Percentiles rank a stretch among this genome's conserved stretches.
phyloP scores from a whole-genome alignment of 192 early-diverging fungal species.

The Allomyces macrogynus region DNA sequence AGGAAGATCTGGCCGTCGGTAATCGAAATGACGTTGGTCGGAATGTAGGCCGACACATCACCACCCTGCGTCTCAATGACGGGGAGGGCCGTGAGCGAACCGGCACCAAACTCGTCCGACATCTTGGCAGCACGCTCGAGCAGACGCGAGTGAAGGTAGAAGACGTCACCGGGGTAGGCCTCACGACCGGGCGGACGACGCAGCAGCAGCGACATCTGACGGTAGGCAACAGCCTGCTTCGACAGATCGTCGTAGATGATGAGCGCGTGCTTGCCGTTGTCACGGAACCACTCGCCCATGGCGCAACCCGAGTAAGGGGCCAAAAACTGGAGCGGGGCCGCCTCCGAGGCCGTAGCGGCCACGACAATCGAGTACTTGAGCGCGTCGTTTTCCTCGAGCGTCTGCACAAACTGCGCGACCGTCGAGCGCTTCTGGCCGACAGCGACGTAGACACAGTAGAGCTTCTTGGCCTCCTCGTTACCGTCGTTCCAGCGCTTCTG shows the following conservation, averaged over 20 bases:
- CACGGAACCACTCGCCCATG: slow-evolving; percentile 98
- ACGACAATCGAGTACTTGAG: slow-evolving; percentile 97
- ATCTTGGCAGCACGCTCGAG: slow-evolving; percentile 99
- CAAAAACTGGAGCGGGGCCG: slow-evolving; percentile 94
- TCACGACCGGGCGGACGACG: slow-evolving; percentile 99
- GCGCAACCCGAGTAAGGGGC: slow-evolving; percentile 97
- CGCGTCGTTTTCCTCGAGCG: slow-evolving; percentile 93
- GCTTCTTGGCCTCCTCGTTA: slow-evolving; percentile 88
- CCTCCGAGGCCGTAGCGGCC: slow-evolving; percentile 97
- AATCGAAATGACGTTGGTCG: slow-evolving; percentile 99
- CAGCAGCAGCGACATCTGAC: slow-evolving; percentile 98
- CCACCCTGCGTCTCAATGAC: slow-evolving; percentile 99
- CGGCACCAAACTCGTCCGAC: slow-evolving; percentile 85
- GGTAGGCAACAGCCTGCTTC: slow-evolving; percentile 99
- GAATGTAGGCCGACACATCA: slow-evolving; percentile 99
- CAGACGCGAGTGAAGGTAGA: slow-evolving; percentile 98
- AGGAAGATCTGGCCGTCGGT: slow-evolving; percentile 99
- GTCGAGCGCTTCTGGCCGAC: slow-evolving; percentile 99
- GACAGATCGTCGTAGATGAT: slow-evolving; percentile 99
- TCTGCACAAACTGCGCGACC: slow-evolving; percentile 96
- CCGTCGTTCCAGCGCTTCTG: slow-evolving; percentile 97
- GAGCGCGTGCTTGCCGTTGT: slow-evolving; percentile 93
- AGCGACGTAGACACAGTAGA: slow-evolving; percentile 99
- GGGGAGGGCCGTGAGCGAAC: slow-evolving; percentile 96
- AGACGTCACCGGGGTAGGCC: slow-evolving; percentile 99